phyloP scores from a whole-genome alignment of 108 stramenopile species.

The Schizochytrium sp. region DNA sequence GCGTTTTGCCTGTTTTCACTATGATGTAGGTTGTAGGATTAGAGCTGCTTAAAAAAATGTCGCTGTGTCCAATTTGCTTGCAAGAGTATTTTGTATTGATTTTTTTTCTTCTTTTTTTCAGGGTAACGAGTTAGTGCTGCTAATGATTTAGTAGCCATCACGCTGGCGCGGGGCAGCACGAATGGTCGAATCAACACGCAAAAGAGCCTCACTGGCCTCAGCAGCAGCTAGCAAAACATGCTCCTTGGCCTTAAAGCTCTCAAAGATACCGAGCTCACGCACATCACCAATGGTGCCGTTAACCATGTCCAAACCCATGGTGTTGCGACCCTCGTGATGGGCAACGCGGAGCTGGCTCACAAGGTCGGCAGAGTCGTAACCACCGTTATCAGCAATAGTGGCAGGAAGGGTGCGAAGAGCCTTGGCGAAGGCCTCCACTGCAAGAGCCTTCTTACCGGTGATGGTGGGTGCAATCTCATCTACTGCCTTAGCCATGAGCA shows the following conservation, averaged over 20 bases:
- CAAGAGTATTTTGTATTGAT: too few relatives aligned
- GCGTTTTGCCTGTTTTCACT: too few relatives aligned
- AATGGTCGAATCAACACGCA: slow-evolving; percentile 98
- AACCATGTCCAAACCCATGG: slow-evolving; percentile 93
- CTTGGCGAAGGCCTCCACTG: slow-evolving; percentile 96
- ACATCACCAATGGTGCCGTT: slow-evolving; percentile 93
- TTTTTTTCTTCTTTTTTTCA: too few relatives aligned
- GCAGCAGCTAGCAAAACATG: slow-evolving; percentile 94
- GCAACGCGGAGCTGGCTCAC: slow-evolving; percentile 94
- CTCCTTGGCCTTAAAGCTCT: slow-evolving; percentile 93
- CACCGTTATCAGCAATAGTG: slow-evolving; percentile 99
- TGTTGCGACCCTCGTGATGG: slow-evolving; percentile 85
- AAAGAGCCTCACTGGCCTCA: slow-evolving; percentile 99
- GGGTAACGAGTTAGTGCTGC: too few relatives aligned
- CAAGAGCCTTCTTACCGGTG: slow-evolving; percentile 95
- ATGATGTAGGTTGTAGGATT: too few relatives aligned
- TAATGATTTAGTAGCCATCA: not conserved
- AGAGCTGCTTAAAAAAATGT: too few relatives aligned
- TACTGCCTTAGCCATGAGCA: slow-evolving; percentile 85
- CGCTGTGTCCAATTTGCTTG: too few relatives aligned
- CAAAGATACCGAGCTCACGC: slow-evolving; percentile 93
- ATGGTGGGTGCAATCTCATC: slow-evolving; percentile 87
- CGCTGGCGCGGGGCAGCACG: slow-evolving; percentile 87
- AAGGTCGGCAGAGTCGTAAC: slow-evolving; percentile 95
- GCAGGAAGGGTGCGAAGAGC: slow-evolving; percentile 94